These are phyloP conservation scores for Entomortierella lignicola DNA, from an alignment of 192 early-diverging fungal species.

Conservation along the genomic window DNA sequence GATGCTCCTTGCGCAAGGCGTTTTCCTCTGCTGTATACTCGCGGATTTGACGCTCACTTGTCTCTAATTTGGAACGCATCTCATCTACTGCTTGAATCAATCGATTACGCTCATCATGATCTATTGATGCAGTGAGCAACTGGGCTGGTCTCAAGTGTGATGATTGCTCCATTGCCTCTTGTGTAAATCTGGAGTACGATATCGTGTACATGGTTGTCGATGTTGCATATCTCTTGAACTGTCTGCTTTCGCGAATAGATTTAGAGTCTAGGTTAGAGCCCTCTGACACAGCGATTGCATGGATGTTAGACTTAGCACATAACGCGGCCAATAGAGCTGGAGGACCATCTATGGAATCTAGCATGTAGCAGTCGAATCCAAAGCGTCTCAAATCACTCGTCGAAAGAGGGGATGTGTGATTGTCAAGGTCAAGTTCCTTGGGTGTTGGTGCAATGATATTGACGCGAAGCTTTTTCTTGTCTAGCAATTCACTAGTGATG, in stretches of 20 bases:
- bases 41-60: conserved; percentile 36
- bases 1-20: conserved; percentile 31
- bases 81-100: conserved; percentile 50
- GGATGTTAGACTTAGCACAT: conserved; percentile 69
- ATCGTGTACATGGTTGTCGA: conserved; percentile 11
- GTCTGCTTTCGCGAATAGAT: conserved; percentile 28
- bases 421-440: conserved; percentile 30
- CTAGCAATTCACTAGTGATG: conserved; percentile 74
- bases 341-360: conserved; percentile 83
- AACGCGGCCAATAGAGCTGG: conserved; percentile 69
- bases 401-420: conserved; percentile 19
- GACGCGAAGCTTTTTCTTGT: conserved; percentile 68
- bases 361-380: conserved; percentile 81
- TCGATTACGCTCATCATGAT: conserved; percentile 43
- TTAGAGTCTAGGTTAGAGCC: conserved; percentile 7
- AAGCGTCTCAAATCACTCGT: conserved; percentile 57
- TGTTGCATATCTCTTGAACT: conserved; percentile 38
- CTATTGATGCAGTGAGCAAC: conserved; percentile 37
- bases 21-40: conserved; percentile 55
- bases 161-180: conserved; percentile 24
- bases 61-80: conserved; percentile 25
- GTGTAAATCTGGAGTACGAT: conserved; percentile 24
- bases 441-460: conserved; percentile 65
- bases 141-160: conserved; percentile 20
- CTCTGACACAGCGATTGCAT: conserved; percentile 61